Conservation (phyloP, 352 stramenopile species). For the Sclerospora graminicola region DNA sequence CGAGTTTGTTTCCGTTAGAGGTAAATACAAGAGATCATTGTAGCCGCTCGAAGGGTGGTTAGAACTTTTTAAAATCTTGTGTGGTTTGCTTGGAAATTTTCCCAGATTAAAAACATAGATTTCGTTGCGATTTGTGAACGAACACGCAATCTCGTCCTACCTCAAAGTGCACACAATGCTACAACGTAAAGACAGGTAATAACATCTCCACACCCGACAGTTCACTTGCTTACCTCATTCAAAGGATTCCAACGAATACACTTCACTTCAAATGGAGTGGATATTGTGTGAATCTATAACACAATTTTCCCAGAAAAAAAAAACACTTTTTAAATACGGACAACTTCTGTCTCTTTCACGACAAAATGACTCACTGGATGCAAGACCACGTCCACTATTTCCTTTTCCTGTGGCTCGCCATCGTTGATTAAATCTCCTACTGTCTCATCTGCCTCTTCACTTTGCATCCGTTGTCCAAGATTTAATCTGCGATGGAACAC, state of each 20-base stretch:
- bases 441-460: neutral
- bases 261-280: conserved; percentile 53
- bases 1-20: neutral
- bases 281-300: conserved; percentile 64
- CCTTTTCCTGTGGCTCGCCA: neutral
- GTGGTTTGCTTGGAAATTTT: conserved; percentile 55
- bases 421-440: neutral
- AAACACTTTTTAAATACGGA: neutral
- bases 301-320: neutral
- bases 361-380: conserved; percentile 21
- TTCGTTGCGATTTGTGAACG: conserved; percentile 61
- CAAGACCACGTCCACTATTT: conserved; percentile 11
- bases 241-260: conserved; percentile 68
- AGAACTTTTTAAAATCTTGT: conserved; percentile 47
- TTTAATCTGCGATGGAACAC: conserved; percentile 55
- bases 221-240: conserved; percentile 38
- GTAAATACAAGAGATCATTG: conserved; percentile 62
- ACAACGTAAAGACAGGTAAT: neutral
- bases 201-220: neutral
- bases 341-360: neutral
- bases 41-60: conserved; percentile 68
- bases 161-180: neutral
- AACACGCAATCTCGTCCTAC: conserved; percentile 68
- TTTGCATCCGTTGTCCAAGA: conserved; percentile 24
- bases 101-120: conserved; percentile 65